Base-by-base conservation (phyloP, 2,329 filamentous ascomycete species). In the Tolypocladium ovalisporum region DNA sequence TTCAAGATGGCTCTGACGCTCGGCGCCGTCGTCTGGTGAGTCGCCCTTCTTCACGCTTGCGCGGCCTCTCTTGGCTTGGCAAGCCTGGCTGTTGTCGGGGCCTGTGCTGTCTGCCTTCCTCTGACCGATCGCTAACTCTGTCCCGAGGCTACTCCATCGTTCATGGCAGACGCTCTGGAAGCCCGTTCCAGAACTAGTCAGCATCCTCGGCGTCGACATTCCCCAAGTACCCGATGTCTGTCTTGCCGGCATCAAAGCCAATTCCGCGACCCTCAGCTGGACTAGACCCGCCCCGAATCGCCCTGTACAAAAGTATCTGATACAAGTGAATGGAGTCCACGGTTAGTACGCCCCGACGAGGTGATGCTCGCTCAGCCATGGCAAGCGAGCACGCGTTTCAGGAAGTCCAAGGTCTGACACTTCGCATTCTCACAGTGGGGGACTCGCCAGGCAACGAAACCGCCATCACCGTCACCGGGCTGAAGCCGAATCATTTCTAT, bases 301-400 rank as follows among this genome's bases (percentile, higher is more conserved):
- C 42, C 81, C 88, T 3, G 88, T 95, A 56, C 82, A 90, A 56
- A 95, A 92, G 73, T 94, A 96, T 68, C 81, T 93, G 52, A 90
- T 99, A 55, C 90, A 96, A 70, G 86, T 99, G 62, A 97, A 99
- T 72, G 93, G 93, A 47, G 86, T 93, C 49, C 90, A 90, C 75
- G 89, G 90, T 94, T 73, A 71, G 84, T 72, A 17, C 37, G 47
- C 29, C 12, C 40, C n/a, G 37, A 36, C 35, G 1, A 12, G 2
- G 27, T 19, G n/a, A 24, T 34, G 29, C 36, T 35, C 12, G 27
- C 29, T 34, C 13, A 17, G 37, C 24, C 9, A 34, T 35, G n/a
- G 19, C 47, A 13, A 22, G 29, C 47, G 27, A 34, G 13, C 17
- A 35, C 32, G 29, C 27, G 3, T 52, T 22, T 22, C 3, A 2